Evolutionary conservation across 1,139 yeast species (phyloP).

Genomic region (Hyphopichia burtonii): DNA sequence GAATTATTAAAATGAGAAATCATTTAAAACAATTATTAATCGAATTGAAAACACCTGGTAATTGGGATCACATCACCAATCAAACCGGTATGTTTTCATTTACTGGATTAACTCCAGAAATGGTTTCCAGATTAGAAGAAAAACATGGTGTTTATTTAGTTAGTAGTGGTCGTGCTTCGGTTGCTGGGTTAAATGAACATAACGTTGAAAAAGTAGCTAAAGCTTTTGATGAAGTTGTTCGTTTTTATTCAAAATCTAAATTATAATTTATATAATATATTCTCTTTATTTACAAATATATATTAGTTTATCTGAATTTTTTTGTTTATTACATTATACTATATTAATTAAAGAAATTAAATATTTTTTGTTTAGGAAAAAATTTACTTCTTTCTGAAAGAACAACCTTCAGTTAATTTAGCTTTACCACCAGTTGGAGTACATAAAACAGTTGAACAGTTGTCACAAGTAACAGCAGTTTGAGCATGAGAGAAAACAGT

Average conservation of each 20-base stretch:
- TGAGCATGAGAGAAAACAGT: slow-evolving; percentile 99
- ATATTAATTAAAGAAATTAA: background rate
- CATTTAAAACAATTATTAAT: slow-evolving; percentile 62
- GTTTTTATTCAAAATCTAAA: slow-evolving; percentile 34
- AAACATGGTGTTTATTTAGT: slow-evolving; percentile 80
- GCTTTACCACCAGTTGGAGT: slow-evolving; percentile 99
- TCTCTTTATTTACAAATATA: background rate
- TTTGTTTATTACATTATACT: background rate
- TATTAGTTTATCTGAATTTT: slow-evolving; percentile 1
- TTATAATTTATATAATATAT: slow-evolving; percentile 16
- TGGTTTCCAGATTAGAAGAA: slow-evolving; percentile 75
- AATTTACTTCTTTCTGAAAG: slow-evolving; percentile 96
- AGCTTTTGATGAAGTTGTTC: slow-evolving; percentile 79
- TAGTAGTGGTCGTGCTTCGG: slow-evolving; percentile 86
- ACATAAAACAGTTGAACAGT: slow-evolving; percentile 97
- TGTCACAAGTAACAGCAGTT: slow-evolving; percentile 99
- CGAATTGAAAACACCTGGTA: slow-evolving; percentile 73
- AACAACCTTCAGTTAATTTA: slow-evolving; percentile 97
- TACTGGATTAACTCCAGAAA: slow-evolving; percentile 79
- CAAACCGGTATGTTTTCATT: slow-evolving; percentile 98
- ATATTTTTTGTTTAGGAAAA: background rate
- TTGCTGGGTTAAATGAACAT: slow-evolving; percentile 85
- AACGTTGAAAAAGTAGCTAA: slow-evolving; percentile 80
- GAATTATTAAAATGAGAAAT: slow-evolving; percentile 77
- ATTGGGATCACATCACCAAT: slow-evolving; percentile 88